These are phyloP conservation scores for Botryotinia narcissicola DNA, from an alignment of 2,329 filamentous ascomycete genomes.

Conservation along the genomic window DNA sequence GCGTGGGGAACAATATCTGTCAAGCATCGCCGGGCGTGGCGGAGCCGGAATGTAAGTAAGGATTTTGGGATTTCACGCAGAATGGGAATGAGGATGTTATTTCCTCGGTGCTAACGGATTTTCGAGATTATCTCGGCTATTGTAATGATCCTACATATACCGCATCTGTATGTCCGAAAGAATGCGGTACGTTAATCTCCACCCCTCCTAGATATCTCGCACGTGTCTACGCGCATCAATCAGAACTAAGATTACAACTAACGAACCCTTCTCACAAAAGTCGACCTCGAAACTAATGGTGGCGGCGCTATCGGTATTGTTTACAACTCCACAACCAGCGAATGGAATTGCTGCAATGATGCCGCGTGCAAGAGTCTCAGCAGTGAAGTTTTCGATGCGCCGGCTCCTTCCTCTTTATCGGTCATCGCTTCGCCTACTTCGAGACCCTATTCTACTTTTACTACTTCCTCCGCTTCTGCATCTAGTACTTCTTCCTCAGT, in stretches of 20 bases:
- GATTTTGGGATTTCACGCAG: background rate
- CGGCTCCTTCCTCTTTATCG: background rate
- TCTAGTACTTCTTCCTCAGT: background rate
- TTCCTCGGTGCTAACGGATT: background rate
- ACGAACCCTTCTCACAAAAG: background rate
- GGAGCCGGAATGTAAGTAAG: background rate
- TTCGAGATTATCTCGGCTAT: conserved; percentile 10
- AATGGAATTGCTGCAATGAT: conserved; percentile 7
- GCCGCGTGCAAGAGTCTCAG: conserved; percentile 3
- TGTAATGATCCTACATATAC: conserved; percentile 14
- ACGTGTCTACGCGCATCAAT: background rate
- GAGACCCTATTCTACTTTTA: background rate
- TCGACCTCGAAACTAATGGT: background rate
- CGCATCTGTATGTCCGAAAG: background rate
- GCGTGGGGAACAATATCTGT: conserved; percentile 14
- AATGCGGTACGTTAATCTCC: background rate
- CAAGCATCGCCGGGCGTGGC: background rate
- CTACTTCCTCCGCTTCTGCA: background rate
- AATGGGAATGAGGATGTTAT: background rate
- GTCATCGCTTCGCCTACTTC: conserved; percentile 4
- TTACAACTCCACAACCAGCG: background rate
- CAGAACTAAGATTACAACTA: too few species aligned
- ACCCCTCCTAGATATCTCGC: too few species aligned
- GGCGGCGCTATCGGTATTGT: background rate
- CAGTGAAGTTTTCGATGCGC: background rate